Evolutionary conservation across 2,329 filamentous ascomycete genomes (phyloP).

Genomic region (Neophaeococcomyces aloes): DNA sequence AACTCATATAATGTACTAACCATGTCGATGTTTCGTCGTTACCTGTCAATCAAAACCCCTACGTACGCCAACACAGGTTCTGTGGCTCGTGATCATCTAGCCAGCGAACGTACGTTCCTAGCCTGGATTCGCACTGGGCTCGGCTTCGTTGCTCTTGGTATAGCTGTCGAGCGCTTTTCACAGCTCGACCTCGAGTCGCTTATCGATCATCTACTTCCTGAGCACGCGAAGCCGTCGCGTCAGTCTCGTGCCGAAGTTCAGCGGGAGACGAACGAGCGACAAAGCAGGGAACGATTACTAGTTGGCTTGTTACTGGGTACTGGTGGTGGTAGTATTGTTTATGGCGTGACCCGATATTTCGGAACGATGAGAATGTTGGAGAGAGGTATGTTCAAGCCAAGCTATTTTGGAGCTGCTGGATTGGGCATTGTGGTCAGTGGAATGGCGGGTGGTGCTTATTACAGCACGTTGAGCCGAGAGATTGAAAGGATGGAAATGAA

Average conservation of each 20-base stretch:
- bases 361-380: conserved; percentile 33
- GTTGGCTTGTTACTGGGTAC: conserved; percentile 35
- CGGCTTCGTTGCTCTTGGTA: conserved; percentile 43
- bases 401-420: conserved; percentile 5
- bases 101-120: conserved; percentile 44
- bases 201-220: conserved; percentile 18
- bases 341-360: conserved; percentile 41
- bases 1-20: too few species aligned
- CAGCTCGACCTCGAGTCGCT: conserved; percentile 33
- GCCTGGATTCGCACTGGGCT: conserved; percentile 44
- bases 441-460: conserved; percentile 6
- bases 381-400: conserved; percentile 32
- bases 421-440: neutral
- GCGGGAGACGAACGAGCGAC: conserved; percentile 2
- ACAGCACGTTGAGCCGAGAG: conserved; percentile 1
- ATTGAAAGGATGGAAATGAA: neutral
- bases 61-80: conserved; percentile 35
- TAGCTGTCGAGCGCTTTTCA: conserved; percentile 39
- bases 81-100: conserved; percentile 43
- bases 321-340: conserved; percentile 37
- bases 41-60: too few species aligned
- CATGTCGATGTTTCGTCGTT: too few species aligned
- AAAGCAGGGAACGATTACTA: conserved; percentile 24
- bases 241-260: conserved; percentile 13
- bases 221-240: conserved; percentile 10